Base-by-base conservation (phyloP, 768 basidiomycete species). In the Mycena leptocephala region DNA sequence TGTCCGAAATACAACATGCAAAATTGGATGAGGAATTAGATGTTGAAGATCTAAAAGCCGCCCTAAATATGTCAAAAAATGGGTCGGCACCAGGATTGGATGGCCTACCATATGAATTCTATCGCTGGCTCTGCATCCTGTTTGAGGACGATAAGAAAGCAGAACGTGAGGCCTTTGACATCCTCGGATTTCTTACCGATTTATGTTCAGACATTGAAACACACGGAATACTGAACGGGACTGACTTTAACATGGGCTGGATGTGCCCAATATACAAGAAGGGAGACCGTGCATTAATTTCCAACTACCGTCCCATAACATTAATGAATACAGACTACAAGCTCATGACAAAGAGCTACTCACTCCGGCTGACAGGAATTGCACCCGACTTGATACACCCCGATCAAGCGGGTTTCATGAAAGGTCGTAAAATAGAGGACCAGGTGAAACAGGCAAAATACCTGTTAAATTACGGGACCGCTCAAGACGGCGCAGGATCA, bases 171-270 rank as follows among this genome's bases (percentile, higher is more conserved):
- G 62, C 39, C 0, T 64, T 64, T 46, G 62, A 64, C 16, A 46
- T 64, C 18, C 26, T 64, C 18, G 62, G 35, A 30, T 7, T 26
- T 5, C 62, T 64, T 14, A 64, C 24, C 14, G 41, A 43, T 1
- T 24, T 64, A 39, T 64, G 30, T 30, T 43, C 39, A 11, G 62
- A 64, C 39, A 64, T 64, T n/a, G n/a, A n/a, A n/a, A n/a, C n/a
- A n/a, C n/a, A n/a, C n/a, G n/a, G n/a, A n/a, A n/a, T n/a, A n/a
- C n/a, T n/a, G n/a, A n/a, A n/a, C n/a, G n/a, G n/a, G n/a, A n/a
- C n/a, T n/a, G n/a, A n/a, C n/a, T n/a, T n/a, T n/a, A n/a, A n/a
- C n/a, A n/a, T n/a, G n/a, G n/a, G n/a, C n/a, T n/a, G n/a, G n/a
- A n/a, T n/a, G n/a, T n/a, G n/a, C n/a, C n/a, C n/a, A n/a, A n/a